Evolutionary conservation across 139 green algal species (phyloP).

Genomic region (Nannochloris sp.): DNA sequence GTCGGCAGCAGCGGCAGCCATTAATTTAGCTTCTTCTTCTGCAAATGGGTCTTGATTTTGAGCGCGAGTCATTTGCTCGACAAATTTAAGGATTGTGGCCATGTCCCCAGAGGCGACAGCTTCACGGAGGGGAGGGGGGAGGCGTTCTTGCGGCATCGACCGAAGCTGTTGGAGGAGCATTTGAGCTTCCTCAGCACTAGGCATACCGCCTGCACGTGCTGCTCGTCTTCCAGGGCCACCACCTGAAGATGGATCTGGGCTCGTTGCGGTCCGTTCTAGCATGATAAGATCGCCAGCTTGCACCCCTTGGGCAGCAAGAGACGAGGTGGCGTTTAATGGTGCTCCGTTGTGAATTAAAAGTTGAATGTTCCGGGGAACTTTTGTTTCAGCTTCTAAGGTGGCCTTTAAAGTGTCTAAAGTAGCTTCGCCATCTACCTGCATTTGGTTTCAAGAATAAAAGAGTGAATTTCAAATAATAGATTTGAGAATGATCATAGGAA

Average conservation of each 20-base stretch:
- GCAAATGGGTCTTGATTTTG: constrained; percentile 17
- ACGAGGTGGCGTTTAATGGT: constrained; percentile 25
- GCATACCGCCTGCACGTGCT: constrained; percentile 2
- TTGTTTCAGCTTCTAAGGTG: constrained; percentile 73
- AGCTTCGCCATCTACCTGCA: constrained; percentile 52
- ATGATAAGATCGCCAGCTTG: constrained; percentile 55
- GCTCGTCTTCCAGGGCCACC: background rate
- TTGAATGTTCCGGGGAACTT: constrained; percentile 40
- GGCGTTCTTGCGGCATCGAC: constrained; percentile 1
- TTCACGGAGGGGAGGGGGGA: constrained; percentile 4
- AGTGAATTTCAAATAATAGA: background rate
- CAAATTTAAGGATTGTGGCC: background rate
- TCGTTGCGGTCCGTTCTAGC: constrained; percentile 20
- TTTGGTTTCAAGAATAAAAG: background rate
- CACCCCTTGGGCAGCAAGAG: constrained; percentile 35
- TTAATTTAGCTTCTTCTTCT: constrained; percentile 24
- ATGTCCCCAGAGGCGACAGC: constrained; percentile 10
- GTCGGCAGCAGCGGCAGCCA: constrained; percentile 61
- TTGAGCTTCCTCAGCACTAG: constrained; percentile 17
- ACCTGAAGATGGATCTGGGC: background rate
- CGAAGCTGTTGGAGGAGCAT: constrained; percentile 9
- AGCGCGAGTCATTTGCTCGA: constrained; percentile 17
- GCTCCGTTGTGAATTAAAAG: constrained; percentile 46
- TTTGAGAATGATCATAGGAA: background rate
- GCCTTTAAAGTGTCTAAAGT: constrained; percentile 56